Evolutionary conservation across 2,329 filamentous ascomycete species (phyloP).

Genomic region (Fusarium sublunatum): DNA sequence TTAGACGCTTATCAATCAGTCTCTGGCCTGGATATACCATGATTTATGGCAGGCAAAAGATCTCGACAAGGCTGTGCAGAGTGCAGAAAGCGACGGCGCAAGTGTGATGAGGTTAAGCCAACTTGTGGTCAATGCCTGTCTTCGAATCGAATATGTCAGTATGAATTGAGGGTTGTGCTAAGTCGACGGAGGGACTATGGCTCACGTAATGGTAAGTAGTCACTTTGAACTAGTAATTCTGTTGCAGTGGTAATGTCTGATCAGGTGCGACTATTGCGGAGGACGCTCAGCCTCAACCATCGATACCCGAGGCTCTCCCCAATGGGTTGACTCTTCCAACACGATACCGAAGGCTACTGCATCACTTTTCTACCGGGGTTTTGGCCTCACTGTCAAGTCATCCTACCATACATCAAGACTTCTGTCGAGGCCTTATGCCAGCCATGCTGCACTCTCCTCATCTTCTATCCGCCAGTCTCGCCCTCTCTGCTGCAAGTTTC

Average conservation of each 20-base stretch:
- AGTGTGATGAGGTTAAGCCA: constrained; percentile 47
- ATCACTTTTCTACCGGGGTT: constrained; percentile 44
- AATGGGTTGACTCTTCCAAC: constrained; percentile 41
- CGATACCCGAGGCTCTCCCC: constrained; percentile 34
- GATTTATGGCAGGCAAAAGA: constrained; percentile 39
- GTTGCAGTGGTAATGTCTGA: background rate
- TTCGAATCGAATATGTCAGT: constrained; percentile 35
- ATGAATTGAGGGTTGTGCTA: constrained; percentile 45
- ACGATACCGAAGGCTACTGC: constrained; percentile 38
- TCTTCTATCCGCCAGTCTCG: constrained; percentile 44
- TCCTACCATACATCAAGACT: constrained; percentile 43
- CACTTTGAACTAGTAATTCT: background rate
- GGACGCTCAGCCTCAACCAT: background rate
- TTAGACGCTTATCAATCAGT: background rate
- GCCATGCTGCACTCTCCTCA: constrained; percentile 44
- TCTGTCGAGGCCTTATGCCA: constrained; percentile 43
- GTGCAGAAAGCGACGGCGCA: constrained; percentile 45
- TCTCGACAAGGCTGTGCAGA: constrained; percentile 47
- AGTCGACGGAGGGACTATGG: constrained; percentile 18
- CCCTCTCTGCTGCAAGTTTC: constrained; percentile 44
- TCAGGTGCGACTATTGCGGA: background rate
- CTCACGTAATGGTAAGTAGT: background rate
- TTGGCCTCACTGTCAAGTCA: constrained; percentile 45
- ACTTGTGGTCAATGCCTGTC: constrained; percentile 39
- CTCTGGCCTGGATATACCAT: background rate